phyloP scores from a whole-genome alignment of 148 eudicot genomes.

The Beta vulgaris region DNA sequence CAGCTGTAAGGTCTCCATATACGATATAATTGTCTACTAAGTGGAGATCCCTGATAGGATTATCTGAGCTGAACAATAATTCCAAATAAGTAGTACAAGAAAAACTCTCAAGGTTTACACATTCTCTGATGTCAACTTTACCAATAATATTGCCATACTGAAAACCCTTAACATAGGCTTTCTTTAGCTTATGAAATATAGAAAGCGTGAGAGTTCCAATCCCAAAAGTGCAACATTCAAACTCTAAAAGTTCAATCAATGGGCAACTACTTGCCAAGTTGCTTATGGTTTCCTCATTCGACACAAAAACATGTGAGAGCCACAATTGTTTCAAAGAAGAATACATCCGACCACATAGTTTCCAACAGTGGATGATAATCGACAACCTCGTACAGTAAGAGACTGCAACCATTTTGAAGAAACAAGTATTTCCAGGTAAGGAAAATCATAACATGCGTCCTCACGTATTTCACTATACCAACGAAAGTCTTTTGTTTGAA shows the following conservation, averaged over 20 bases:
- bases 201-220: neutral
- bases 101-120: constrained; percentile 1
- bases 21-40: neutral
- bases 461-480: neutral
- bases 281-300: neutral
- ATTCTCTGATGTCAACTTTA: constrained; percentile 6
- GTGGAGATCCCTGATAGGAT: constrained; percentile 10
- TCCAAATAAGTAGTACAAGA: neutral
- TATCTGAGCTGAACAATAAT: neutral
- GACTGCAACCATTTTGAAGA: constrained; percentile 3
- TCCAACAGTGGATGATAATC: neutral
- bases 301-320: neutral
- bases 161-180: neutral
- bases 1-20: constrained; percentile 6
- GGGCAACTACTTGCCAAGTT: constrained; percentile 6
- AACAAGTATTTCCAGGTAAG: neutral
- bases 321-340: neutral
- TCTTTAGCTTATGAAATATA: constrained; percentile 8
- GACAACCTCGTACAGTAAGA: constrained; percentile 5
- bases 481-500: neutral
- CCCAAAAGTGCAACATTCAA: neutral
- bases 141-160: neutral
- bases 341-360: neutral
- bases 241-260: neutral
- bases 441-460: neutral